Evolutionary conservation across 352 stramenopile genomes (phyloP).

Genomic region (Saprolegnia parasitica): DNA sequence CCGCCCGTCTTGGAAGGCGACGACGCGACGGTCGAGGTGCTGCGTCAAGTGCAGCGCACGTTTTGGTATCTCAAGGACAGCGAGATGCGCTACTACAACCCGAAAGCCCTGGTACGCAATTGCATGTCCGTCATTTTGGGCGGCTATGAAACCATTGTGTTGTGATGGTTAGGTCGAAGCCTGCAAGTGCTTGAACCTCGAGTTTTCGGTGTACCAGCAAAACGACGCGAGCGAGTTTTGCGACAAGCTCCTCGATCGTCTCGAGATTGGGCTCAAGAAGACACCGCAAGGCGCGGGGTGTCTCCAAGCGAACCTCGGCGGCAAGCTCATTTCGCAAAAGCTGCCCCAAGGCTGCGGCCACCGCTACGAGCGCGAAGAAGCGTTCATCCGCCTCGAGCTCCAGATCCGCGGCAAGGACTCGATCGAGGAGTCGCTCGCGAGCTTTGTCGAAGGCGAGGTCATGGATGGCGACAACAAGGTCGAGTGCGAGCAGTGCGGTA

Average conservation of each 20-base stretch:
- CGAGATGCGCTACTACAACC: constrained; percentile 81
- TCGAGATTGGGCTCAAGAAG: constrained; percentile 94
- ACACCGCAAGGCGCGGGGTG: constrained; percentile 77
- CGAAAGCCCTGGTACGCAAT: constrained; percentile 86
- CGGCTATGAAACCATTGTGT: background rate
- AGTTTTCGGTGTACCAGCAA: constrained; percentile 97
- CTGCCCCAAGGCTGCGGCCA: constrained; percentile 86
- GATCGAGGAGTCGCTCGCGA: constrained; percentile 95
- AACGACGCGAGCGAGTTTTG: constrained; percentile 99
- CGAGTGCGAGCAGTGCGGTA: constrained; percentile 95
- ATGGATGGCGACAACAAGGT: constrained; percentile 99
- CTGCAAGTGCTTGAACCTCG: constrained; percentile 85
- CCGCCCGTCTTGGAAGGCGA: constrained; percentile 66
- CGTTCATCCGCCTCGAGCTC: constrained; percentile 96
- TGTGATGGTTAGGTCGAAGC: constrained; percentile 44
- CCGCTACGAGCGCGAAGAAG: constrained; percentile 94
- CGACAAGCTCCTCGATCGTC: constrained; percentile 97
- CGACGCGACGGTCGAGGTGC: constrained; percentile 81
- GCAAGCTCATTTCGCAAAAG: constrained; percentile 86
- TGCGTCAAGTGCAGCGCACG: constrained; percentile 85
- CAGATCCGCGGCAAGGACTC: constrained; percentile 98
- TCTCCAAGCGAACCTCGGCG: constrained; percentile 65
- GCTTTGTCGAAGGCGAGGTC: constrained; percentile 98
- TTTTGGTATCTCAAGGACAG: constrained; percentile 85
- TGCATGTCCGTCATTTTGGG: background rate